Percentiles rank a stretch among this genome's conserved stretches.
phyloP scores from a whole-genome alignment of 2,329 filamentous ascomycete genomes.

The Fusarium devonianum region DNA sequence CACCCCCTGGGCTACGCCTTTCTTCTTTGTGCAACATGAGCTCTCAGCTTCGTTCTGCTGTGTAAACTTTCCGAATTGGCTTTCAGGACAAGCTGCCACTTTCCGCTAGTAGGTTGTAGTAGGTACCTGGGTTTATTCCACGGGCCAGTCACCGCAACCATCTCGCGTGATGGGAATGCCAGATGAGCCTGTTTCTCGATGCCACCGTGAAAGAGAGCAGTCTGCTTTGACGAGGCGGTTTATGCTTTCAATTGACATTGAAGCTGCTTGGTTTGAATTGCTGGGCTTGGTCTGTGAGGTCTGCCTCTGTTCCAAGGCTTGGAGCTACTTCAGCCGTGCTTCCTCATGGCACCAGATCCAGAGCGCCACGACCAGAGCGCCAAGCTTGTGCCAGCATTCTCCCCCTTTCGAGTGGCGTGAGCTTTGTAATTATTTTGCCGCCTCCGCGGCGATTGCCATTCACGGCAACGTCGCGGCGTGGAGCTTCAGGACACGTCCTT shows the following conservation, averaged over 20 bases:
- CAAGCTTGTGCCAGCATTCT: conserved; percentile 15
- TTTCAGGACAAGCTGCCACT: conserved; percentile 21
- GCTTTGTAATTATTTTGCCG: background rate
- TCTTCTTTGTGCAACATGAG: no score
- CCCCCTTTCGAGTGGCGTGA: conserved; percentile 24
- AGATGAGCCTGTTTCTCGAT: conserved; percentile 19
- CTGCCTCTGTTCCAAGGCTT: no score
- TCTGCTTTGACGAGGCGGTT: no score
- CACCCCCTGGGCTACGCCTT: no score
- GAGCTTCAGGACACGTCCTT: background rate
- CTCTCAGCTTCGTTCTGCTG: no score
- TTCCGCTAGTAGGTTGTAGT: no score
- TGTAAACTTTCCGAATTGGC: conserved; percentile 17
- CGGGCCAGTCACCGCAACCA: conserved; percentile 11
- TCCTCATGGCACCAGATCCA: conserved; percentile 14
- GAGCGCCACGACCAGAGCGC: conserved; percentile 6
- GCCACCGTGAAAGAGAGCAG: no score
- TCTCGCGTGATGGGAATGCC: conserved; percentile 20
- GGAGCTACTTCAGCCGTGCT: no score
- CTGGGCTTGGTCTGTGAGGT: conserved; percentile 8
- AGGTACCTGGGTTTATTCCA: no score
- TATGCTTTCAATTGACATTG: conserved; percentile 1
- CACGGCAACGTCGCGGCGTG: conserved; percentile 14
- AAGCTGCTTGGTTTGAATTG: no score
- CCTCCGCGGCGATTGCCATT: conserved; percentile 20